Evolutionary conservation across 805 yeast species (phyloP).

Genomic region (Saturnispora serradocipensis): DNA sequence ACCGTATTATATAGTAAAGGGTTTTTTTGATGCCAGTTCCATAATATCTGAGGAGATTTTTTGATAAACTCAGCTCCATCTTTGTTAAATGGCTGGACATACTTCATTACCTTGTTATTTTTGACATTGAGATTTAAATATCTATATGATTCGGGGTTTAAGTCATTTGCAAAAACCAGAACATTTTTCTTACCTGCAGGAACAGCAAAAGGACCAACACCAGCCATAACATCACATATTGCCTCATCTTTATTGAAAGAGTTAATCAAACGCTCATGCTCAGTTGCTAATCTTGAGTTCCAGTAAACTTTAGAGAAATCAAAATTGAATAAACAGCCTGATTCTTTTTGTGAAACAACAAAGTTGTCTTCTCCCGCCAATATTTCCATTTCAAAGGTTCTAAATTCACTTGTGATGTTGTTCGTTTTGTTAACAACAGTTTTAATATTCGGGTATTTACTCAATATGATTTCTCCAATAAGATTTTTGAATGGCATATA

Average conservation of each 20-base stretch:
- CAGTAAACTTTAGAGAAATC: constrained; percentile 94
- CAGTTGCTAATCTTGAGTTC: constrained; percentile 92
- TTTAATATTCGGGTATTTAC: constrained; percentile 69
- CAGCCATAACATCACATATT: constrained; percentile 94
- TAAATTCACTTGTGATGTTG: constrained; percentile 73
- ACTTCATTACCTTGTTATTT: constrained; percentile 50
- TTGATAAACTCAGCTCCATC: constrained; percentile 82
- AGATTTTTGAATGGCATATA: constrained; percentile 71
- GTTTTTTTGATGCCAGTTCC: constrained; percentile 35
- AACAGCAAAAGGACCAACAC: constrained; percentile 96
- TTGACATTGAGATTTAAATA: constrained; percentile 58
- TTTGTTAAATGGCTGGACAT: constrained; percentile 55
- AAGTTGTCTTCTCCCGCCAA: constrained; percentile 78
- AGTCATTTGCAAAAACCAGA: constrained; percentile 82
- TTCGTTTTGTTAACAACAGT: constrained; percentile 92
- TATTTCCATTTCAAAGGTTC: constrained; percentile 91
- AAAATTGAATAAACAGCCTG: constrained; percentile 76
- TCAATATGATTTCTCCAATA: constrained; percentile 85
- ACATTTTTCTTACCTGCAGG: constrained; percentile 87
- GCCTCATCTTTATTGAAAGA: constrained; percentile 56
- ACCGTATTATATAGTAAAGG: constrained; percentile 30
- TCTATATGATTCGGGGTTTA: constrained; percentile 79
- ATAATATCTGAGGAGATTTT: constrained; percentile 43
- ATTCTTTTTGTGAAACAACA: constrained; percentile 77
- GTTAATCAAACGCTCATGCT: constrained; percentile 73